Percentiles rank a stretch among this genome's conserved stretches.
These are phyloP conservation scores for Saksenaea oblongispora DNA, from an alignment of 371 early-diverging fungal genomes.

Conservation along the genomic window DNA sequence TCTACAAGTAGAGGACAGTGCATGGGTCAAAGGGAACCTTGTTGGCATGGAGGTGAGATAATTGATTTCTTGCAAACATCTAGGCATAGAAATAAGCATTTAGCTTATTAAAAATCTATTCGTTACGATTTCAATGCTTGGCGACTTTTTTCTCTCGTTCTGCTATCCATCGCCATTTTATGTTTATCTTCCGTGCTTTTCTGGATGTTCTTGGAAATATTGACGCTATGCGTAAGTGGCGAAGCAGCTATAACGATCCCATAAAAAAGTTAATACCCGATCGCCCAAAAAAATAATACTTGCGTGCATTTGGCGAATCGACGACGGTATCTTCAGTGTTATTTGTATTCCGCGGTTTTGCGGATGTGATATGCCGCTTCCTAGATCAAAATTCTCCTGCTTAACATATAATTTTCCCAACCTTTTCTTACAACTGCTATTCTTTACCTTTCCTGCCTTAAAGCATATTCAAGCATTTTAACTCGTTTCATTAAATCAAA, in stretches of 20 bases:
- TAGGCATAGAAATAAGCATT: slow-evolving; percentile 14
- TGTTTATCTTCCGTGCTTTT: not conserved
- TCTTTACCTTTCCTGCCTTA: slow-evolving; percentile 71
- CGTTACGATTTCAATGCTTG: slow-evolving; percentile 79
- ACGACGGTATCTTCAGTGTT: not conserved
- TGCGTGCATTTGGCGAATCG: slow-evolving; percentile 26
- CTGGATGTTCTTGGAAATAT: not conserved
- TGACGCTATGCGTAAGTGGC: slow-evolving; percentile 5
- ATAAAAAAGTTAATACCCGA: not conserved
- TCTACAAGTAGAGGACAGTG: slow-evolving; percentile 13
- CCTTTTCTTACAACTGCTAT: not conserved
- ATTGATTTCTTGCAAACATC: slow-evolving; percentile 69
- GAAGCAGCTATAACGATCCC: slow-evolving; percentile 16
- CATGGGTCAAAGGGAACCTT: slow-evolving; percentile 38
- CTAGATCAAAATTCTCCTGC: not conserved
- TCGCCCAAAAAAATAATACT: slow-evolving; percentile 3
- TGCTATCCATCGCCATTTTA: slow-evolving; percentile 19
- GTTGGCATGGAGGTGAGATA: slow-evolving; percentile 53
- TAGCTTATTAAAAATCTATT: slow-evolving; percentile 2
- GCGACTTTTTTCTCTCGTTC: slow-evolving; percentile 60
- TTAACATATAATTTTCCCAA: not conserved
- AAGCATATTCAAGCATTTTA: slow-evolving; percentile 89
- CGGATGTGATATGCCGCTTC: not conserved
- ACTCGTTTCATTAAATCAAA: slow-evolving; percentile 78
- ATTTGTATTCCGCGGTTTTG: not conserved